Conservation (phyloP, 1,284 basidiomycete species). For the Tylopilus sp. region DNA sequence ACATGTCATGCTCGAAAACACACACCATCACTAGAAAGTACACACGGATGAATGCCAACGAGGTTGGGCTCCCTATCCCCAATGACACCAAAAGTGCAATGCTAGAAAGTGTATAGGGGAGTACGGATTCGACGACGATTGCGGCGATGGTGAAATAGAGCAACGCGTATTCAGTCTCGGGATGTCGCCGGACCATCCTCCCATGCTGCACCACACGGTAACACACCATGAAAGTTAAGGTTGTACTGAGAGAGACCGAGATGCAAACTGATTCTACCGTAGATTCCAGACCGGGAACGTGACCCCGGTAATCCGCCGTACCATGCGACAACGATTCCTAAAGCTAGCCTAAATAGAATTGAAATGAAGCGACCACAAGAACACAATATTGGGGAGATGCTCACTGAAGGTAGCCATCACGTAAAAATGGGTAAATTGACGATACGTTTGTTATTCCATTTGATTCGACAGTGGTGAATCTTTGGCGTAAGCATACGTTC, state of each 20-base stretch:
- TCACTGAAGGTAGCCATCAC: background rate
- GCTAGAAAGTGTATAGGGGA: background rate
- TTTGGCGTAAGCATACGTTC: background rate
- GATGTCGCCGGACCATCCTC: background rate
- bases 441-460: background rate
- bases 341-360: background rate
- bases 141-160: background rate
- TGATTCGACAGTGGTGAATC: background rate
- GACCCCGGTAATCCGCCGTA: background rate
- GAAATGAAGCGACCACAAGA: background rate
- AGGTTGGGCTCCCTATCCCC: background rate
- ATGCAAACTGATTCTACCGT: background rate
- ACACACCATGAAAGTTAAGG: background rate
- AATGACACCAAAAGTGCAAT: background rate
- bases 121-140: background rate
- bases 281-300: background rate
- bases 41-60: background rate
- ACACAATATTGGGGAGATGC: background rate
- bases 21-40: background rate
- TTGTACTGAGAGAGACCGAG: background rate
- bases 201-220: background rate
- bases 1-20: background rate
- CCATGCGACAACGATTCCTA: background rate
- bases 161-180: background rate
- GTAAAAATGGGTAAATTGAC: background rate